Conservation (phyloP, 345 rosid genomes). For the Lenwebbia sp. region DNA sequence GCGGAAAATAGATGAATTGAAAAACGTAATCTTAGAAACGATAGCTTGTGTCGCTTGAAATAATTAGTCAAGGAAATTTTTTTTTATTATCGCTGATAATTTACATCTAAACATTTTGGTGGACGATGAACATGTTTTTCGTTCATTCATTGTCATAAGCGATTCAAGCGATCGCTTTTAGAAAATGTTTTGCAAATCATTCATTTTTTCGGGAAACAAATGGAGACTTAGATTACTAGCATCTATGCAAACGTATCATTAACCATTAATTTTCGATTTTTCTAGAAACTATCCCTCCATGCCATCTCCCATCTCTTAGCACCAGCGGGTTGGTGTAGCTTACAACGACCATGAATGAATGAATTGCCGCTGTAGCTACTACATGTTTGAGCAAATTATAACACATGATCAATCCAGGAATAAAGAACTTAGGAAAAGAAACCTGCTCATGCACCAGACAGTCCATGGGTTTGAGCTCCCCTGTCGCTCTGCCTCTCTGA, state of each 20-base stretch:
- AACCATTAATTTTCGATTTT: background rate
- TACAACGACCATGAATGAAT: background rate
- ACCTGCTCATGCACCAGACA: background rate
- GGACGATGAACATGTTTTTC: accelerated
- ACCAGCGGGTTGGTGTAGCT: background rate
- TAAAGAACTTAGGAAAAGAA: background rate
- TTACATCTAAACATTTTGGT: accelerated
- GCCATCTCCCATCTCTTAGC: background rate
- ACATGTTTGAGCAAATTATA: background rate
- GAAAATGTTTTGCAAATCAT: background rate
- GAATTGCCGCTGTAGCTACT: background rate
- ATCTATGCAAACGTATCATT: background rate
- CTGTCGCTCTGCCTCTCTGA: background rate
- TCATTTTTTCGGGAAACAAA: background rate
- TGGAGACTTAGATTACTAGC: background rate
- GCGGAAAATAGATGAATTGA: accelerated
- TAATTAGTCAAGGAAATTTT: accelerated
- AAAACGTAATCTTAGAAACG: background rate
- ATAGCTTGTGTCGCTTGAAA: background rate
- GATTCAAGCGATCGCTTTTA: background rate
- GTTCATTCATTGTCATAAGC: background rate
- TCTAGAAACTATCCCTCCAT: background rate
- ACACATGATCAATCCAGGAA: background rate
- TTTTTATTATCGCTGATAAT: accelerated
- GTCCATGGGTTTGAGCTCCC: background rate